phyloP scores from a whole-genome alignment of 2,329 filamentous ascomycete species.

The Trematosphaeria pertusa region DNA sequence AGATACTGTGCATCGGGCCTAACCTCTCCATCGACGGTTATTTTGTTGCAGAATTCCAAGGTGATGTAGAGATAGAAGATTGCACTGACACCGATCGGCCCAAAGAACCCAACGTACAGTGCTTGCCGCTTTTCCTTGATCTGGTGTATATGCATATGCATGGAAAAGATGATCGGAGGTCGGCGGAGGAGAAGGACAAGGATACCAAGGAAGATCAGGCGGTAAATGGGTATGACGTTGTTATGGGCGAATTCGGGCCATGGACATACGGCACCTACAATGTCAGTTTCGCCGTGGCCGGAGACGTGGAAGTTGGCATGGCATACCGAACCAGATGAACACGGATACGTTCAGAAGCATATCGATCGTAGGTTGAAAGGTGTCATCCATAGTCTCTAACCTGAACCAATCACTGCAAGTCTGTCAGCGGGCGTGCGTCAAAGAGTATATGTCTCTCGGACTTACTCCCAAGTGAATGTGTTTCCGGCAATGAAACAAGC shows the following conservation, averaged over 20 bases:
- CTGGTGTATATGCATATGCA: conserved; percentile 79
- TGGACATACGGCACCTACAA: conserved; percentile 70
- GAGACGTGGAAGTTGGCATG: neutral
- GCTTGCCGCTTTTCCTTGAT: conserved; percentile 78
- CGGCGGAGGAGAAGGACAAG: conserved; percentile 79
- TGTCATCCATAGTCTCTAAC: conserved; percentile 85
- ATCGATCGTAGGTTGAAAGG: conserved; percentile 91
- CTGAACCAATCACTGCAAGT: conserved; percentile 79
- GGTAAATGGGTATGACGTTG: conserved; percentile 73
- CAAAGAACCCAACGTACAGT: conserved; percentile 89
- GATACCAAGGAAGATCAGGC: conserved; percentile 75
- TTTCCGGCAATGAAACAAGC: conserved; percentile 94
- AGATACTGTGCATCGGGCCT: conserved; percentile 72
- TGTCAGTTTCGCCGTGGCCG: no score
- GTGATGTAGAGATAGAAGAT: conserved; percentile 89
- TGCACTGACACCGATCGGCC: conserved; percentile 88
- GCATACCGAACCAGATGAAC: conserved; percentile 83
- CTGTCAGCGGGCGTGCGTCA: conserved; percentile 17
- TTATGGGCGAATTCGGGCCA: conserved; percentile 76
- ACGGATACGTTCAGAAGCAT: conserved; percentile 90
- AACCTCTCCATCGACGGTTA: conserved; percentile 65
- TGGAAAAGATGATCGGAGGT: conserved; percentile 74
- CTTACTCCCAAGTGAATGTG: conserved; percentile 82
- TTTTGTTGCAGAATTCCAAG: conserved; percentile 71
- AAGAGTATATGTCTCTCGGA: conserved; percentile 1